These are phyloP conservation scores for Colletotrichum sp. DNA, from an alignment of 2,329 filamentous ascomycete genomes.

Conservation along the genomic window DNA sequence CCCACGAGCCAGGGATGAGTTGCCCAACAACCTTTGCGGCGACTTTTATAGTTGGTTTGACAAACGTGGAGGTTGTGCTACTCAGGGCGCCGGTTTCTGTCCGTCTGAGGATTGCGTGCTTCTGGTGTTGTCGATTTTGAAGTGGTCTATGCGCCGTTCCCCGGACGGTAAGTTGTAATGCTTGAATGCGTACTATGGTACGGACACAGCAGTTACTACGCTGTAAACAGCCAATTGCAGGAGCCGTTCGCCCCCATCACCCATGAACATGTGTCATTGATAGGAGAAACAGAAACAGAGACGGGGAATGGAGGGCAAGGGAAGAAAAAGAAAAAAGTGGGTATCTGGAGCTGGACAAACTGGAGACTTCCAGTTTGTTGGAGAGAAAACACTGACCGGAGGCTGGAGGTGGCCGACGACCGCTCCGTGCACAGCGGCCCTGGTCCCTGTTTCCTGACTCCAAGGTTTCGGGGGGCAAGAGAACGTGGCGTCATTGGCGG, in stretches of 20 bases:
- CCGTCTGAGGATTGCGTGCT: background rate
- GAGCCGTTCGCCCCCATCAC: background rate
- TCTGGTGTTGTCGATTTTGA: background rate
- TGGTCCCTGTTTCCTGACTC: background rate
- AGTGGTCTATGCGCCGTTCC: background rate
- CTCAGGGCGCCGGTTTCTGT: background rate
- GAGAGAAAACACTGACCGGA: background rate
- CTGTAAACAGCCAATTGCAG: background rate
- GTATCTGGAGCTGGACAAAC: background rate
- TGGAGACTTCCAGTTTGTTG: background rate
- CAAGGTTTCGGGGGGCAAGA: background rate
- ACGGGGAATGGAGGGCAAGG: background rate
- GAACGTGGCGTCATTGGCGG: background rate
- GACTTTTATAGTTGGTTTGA: constrained; percentile 12
- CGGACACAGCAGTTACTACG: background rate
- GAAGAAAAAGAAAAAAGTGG: background rate
- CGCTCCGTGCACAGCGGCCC: background rate
- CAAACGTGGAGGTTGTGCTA: background rate
- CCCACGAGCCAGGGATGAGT: background rate
- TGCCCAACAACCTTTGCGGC: constrained; percentile 10
- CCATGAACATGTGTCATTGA: background rate
- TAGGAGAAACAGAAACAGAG: constrained; percentile 1
- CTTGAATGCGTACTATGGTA: background rate
- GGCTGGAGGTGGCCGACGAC: constrained; percentile 6
- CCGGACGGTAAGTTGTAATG: background rate